Conservation (phyloP, 2,329 filamentous ascomycete species). For the Claviceps sorghi region DNA sequence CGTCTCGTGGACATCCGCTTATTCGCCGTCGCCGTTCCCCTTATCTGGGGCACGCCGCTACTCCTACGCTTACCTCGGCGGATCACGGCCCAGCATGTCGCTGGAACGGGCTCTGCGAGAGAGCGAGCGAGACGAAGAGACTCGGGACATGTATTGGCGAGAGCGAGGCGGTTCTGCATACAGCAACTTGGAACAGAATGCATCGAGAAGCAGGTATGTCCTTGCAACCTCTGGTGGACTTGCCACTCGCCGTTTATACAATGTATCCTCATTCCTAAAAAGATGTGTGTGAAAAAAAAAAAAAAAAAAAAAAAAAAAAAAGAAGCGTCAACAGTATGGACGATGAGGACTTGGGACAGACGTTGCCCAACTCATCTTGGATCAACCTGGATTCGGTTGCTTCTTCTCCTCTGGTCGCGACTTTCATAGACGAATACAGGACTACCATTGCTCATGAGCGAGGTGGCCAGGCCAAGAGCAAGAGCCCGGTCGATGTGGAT, state of each 20-base stretch:
- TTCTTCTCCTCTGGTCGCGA: neutral
- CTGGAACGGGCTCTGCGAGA: neutral
- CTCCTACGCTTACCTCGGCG: slow-evolving; percentile 2
- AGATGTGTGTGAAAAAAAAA: neutral
- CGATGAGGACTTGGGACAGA: neutral
- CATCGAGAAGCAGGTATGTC: neutral
- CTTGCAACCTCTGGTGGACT: neutral
- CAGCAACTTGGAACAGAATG: neutral
- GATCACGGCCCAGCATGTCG: neutral
- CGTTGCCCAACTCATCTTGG: neutral
- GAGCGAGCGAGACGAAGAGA: neutral
- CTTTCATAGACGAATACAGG: slow-evolving; percentile 8
- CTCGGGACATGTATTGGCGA: neutral
- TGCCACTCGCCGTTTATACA: neutral
- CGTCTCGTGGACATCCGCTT: neutral
- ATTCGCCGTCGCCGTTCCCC: neutral
- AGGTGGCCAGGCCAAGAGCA: neutral
- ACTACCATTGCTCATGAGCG: neutral
- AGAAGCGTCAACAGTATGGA: neutral
- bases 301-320: too few relatives aligned
- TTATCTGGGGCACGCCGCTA: neutral
- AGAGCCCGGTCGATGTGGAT: too few relatives aligned
- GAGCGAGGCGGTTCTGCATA: neutral
- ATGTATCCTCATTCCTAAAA: neutral
- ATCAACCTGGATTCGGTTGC: neutral